Evolutionary conservation across 1,139 yeast genomes (phyloP), one percentile per base, ranked within the genome.

Genomic region (Saccharomycopsis crataegensis): DNA sequence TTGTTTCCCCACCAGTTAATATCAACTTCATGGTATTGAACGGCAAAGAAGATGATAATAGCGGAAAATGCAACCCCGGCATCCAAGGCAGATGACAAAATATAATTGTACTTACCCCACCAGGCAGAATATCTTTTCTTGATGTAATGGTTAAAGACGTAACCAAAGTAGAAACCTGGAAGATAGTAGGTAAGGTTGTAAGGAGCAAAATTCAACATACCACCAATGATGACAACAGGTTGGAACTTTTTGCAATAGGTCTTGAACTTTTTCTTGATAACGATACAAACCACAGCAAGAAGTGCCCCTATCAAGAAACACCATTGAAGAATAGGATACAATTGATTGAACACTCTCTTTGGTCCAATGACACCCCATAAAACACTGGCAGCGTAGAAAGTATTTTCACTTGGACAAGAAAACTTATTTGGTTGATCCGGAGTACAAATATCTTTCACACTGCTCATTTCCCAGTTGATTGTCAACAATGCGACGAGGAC

Each of bases 301-400:
- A 76, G 56, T 31, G 75, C 75, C 1, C 86, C 86, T 49, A 80
- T 70, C 49, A 79, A 66, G 72, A 81, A 81, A 57, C 79, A 73
- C 68, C 69, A 78, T 61, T 71, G 69, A 63, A 78, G 65, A 37
- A 70, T 63, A 40, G 82, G 82, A 60, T 79, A 78, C 17, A 77
- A 64, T 0, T 73, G 74, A 56, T 67, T 65, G 61, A 82, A 80
- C 32, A 81, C 76, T 51, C 78, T 72, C 62, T 76, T 71, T 28
- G 90, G 90, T 28, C 88, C 89, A 61, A 84, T 79, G 49, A 78
- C 79, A 58, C 87, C 87, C 79, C 82, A 80, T 28, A 79, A 67
- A 14, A 80, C 77, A 9, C 81, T 74, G n/a, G 82, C 73, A 46
- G 77, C 67, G 66, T 71, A 81, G 63, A 68, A 77, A 1, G 80